Evolutionary conservation across 352 stramenopile genomes (phyloP).

Genomic region (Hyaloperonospora brassicae): DNA sequence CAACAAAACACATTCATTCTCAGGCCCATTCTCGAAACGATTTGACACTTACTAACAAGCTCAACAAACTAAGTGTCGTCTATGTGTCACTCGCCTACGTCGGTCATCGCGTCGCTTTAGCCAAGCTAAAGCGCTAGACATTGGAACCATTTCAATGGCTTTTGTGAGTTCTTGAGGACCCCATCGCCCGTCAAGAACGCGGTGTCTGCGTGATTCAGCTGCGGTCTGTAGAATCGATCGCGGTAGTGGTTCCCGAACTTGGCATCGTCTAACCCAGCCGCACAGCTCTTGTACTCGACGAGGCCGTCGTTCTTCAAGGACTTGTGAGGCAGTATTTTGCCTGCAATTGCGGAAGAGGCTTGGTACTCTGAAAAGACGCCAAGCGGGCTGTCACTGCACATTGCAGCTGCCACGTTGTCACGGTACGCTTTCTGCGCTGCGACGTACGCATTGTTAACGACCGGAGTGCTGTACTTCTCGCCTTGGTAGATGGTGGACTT

Average conservation of each 20-base stretch:
- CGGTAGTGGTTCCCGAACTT: slow-evolving; percentile 5
- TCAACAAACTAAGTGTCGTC: no score
- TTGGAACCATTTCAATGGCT: slow-evolving; percentile 41
- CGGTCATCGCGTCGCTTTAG: no score
- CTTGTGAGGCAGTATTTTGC: slow-evolving; percentile 20
- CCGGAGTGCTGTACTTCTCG: slow-evolving; percentile 16
- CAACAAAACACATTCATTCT: no score
- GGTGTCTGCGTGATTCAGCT: slow-evolving; percentile 45
- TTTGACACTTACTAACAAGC: no score
- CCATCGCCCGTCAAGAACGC: slow-evolving; percentile 33
- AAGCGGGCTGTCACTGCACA: slow-evolving; percentile 30
- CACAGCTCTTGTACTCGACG: slow-evolving; percentile 45
- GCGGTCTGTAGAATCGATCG: slow-evolving; percentile 29
- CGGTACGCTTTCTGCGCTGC: slow-evolving; percentile 25
- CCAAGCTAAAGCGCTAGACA: slow-evolving; percentile 13
- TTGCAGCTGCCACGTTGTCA: slow-evolving; percentile 27
- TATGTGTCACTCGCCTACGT: no score
- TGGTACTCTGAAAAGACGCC: slow-evolving; percentile 31
- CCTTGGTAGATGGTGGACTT: slow-evolving; percentile 27
- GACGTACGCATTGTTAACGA: slow-evolving; percentile 15
- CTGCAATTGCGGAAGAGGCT: slow-evolving; percentile 12
- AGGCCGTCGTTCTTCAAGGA: slow-evolving; percentile 28
- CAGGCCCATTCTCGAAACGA: no score
- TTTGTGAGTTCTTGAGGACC: slow-evolving; percentile 26
- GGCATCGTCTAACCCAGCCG: slow-evolving; percentile 3